Base-by-base conservation (phyloP, 495 filamentous ascomycete genomes). In the Neurospora discreta region DNA sequence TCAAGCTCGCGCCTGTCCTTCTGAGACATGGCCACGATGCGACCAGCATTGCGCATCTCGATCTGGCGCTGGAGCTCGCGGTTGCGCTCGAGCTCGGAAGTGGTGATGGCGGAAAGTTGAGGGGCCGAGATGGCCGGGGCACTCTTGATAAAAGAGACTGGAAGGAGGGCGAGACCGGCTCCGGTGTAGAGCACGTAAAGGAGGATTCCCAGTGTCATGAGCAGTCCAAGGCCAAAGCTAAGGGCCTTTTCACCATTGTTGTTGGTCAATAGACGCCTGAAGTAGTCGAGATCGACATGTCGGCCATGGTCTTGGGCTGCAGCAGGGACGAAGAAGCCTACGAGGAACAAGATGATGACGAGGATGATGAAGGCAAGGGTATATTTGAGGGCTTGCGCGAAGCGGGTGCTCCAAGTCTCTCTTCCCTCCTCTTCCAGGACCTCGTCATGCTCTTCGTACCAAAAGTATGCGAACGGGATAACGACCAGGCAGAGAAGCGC, bases 401-500 rank as follows among this genome's bases (percentile, higher is more conserved):
- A 82, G 38, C 92, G 86, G 73, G 87, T 84, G 4, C 85, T 88
- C 68, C 89, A 73, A 7, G 89, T 90, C 78, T 93, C 90, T n/a
- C 85, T 87, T 16, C 92, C 91, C 33, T 92, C 87, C 71, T 96
- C 91, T 26, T 87, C 83, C 40, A 92, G 92, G 69, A 92, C 91
- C 82, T 97, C 91, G 76, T 95, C 92, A 76, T 96, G 95, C 81
- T 98, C 96, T 81, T 99, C 95, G 74, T 96, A 97, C 89, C 90
- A 97, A 81, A 99, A 99, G 82, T 98, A 99, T 15, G 93, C 90
- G 78, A 99, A 99, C 2, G 95, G 95, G 23, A 97, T 89, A 23
- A 97, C 88, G 41, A 99, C 77, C 43, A 99, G 85, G 78, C 96
- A 98, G 16, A 99, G 90, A 3, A 97, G 79, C 1, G 94, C 94